A percentile compares a stretch with the other conserved stretches of the same genome.
These are phyloP conservation scores for Leccinum subtestaceum DNA, from an alignment of 768 basidiomycete species.

Conservation along the genomic window DNA sequence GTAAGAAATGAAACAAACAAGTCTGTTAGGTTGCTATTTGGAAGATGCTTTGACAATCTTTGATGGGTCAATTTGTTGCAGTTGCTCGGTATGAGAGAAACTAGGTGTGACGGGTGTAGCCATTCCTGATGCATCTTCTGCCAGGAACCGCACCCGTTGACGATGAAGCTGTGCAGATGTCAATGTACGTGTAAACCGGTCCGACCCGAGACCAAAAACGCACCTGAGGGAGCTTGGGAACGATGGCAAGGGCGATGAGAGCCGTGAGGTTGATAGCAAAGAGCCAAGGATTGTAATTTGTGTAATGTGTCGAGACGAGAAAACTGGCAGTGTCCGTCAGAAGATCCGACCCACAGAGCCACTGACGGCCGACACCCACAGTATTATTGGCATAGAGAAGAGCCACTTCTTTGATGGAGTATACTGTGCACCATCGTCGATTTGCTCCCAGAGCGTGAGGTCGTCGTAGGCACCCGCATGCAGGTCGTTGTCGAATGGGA, in stretches of 20 bases:
- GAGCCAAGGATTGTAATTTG: slow-evolving; percentile 90
- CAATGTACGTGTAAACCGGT: slow-evolving; percentile 12
- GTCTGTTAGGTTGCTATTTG: slow-evolving; percentile 24
- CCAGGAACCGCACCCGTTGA: slow-evolving; percentile 76
- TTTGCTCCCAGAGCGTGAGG: slow-evolving; percentile 98
- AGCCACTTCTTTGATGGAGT: slow-evolving; percentile 99
- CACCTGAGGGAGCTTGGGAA: slow-evolving; percentile 96
- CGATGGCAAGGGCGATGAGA: slow-evolving; percentile 70
- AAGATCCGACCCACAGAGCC: not conserved
- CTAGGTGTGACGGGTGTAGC: slow-evolving; percentile 62
- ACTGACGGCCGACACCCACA: slow-evolving; percentile 53
- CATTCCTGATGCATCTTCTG: slow-evolving; percentile 60
- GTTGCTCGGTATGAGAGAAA: slow-evolving; percentile 51
- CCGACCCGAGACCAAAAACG: slow-evolving; percentile 18
- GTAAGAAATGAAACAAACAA: slow-evolving; percentile 9
- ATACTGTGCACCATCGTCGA: slow-evolving; percentile 97
- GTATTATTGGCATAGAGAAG: slow-evolving; percentile 78
- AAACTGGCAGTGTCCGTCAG: slow-evolving; percentile 53
- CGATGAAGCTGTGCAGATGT: slow-evolving; percentile 62
- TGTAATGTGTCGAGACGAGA: slow-evolving; percentile 96
- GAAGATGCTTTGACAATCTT: slow-evolving; percentile 51
- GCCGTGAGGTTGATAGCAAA: slow-evolving; percentile 90
- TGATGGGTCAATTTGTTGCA: slow-evolving; percentile 27
- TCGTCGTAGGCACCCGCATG: slow-evolving; percentile 96
- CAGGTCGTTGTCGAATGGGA: slow-evolving; percentile 86